Evolutionary conservation across 768 basidiomycete genomes (phyloP), one percentile per base, ranked within the genome.

Genomic region (Flagelloscypha sp.): DNA sequence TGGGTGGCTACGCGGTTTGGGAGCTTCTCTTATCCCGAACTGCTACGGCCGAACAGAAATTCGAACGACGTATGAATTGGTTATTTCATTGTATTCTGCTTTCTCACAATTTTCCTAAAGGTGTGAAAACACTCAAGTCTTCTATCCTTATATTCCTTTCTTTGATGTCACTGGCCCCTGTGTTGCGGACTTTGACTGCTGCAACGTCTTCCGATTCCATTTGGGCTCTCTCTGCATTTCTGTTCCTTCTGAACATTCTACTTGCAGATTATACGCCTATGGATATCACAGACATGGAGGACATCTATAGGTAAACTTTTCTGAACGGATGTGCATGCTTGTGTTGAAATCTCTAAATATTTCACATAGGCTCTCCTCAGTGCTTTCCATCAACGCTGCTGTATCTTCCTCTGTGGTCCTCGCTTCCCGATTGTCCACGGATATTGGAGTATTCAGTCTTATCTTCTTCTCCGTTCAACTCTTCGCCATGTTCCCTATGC

Each of bases 171-270:
- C 67, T 97, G 36, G 82, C 92, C 3, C 95, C 95, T 10, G 84
- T 97, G 7, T 65, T 98, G 37, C 76, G 82, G 50, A 97, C 94
- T 5, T 62, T 99, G 50, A 94, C 90, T 19, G 84, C 87, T 24
- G 88, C 93, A 17, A 97, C 93, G 4, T 95, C 94, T 24, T 86
- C 86, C 9, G 95, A 99, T 56, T 90, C 90, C 19, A 93, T 98
- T 45, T 97, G 90, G 90, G 92, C 94, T 5, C 61, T 97, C 33
- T 76, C 89, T n/a, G 85, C 86, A 3, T 67, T 70, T 34, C 72
- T 98, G 28, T 87, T 97, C 56, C 63, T 76, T 35, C 62, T 95
- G 24, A 89, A 93, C 53, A 68, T 79, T 13, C 62, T 93, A 39
- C 62, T 97, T 31, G 84, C 84, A 10, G 89, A 95, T 58, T 94